Evolutionary conservation across 805 yeast genomes (phyloP).

Genomic region (Zygoascus bituminiphila): DNA sequence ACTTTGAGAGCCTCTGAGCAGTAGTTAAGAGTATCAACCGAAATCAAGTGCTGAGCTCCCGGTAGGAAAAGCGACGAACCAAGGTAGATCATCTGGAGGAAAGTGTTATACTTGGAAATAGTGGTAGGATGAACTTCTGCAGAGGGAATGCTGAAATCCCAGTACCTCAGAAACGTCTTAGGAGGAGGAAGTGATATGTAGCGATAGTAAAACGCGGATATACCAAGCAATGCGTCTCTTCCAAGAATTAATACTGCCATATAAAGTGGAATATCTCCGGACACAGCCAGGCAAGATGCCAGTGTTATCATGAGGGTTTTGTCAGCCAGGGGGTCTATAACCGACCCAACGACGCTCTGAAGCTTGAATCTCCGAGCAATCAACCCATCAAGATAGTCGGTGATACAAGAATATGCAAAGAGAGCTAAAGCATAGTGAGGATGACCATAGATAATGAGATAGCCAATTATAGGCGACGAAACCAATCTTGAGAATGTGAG

Average conservation of each 20-base stretch:
- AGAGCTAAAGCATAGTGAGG: conserved; percentile 58
- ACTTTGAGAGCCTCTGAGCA: conserved; percentile 22
- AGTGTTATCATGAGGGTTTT: conserved; percentile 81
- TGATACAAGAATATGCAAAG: conserved; percentile 77
- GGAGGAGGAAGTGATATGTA: conserved; percentile 70
- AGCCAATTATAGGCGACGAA: conserved; percentile 80
- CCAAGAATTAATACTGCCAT: conserved; percentile 64
- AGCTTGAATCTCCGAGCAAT: conserved; percentile 76
- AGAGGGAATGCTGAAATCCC: conserved; percentile 73
- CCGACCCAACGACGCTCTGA: conserved; percentile 78
- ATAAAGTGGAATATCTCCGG: conserved; percentile 57
- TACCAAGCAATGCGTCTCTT: conserved; percentile 65
- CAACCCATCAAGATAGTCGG: conserved; percentile 88
- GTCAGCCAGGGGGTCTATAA: conserved; percentile 93
- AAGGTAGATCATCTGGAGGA: conserved; percentile 83
- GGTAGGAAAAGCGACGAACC: conserved; percentile 55
- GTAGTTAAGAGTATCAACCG: conserved; percentile 19
- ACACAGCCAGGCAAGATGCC: conserved; percentile 64
- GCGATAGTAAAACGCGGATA: conserved; percentile 65
- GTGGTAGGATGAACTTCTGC: conserved; percentile 84
- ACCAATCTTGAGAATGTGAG: conserved; percentile 74
- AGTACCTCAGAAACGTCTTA: conserved; percentile 57
- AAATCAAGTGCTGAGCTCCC: conserved; percentile 33
- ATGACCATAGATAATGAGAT: conserved; percentile 57
- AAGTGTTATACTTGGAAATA: conserved; percentile 84